These are phyloP conservation scores for Dicorynia guianensis DNA, from an alignment of 306 rosid genomes.

Conservation along the genomic window DNA sequence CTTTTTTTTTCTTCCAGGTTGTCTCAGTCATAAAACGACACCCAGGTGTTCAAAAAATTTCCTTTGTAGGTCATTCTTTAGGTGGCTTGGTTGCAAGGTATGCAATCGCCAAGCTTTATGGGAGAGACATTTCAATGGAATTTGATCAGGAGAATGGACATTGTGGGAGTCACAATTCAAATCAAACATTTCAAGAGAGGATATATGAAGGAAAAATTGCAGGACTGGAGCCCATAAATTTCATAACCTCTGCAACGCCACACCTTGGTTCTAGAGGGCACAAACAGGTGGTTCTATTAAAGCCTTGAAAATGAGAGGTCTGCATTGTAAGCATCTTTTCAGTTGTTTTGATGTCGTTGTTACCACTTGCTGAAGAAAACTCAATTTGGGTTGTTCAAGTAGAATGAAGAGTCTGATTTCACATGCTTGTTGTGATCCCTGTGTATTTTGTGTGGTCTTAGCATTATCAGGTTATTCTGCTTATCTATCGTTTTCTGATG, in stretches of 20 bases:
- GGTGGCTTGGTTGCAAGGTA: conserved; percentile 87
- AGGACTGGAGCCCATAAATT: conserved; percentile 83
- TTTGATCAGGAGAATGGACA: conserved; percentile 54
- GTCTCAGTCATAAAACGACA: conserved; percentile 63
- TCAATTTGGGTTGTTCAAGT: not conserved
- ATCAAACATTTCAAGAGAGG: conserved; percentile 43
- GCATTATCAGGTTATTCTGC: not conserved
- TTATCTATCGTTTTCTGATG: conserved; percentile 4
- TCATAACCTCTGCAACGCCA: conserved; percentile 84
- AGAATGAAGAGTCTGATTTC: not conserved
- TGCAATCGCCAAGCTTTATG: conserved; percentile 79
- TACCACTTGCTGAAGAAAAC: not conserved
- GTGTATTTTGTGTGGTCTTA: not conserved
- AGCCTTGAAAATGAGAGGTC: not conserved
- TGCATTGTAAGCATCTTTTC: not conserved
- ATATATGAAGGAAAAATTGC: conserved; percentile 70
- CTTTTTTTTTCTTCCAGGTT: conserved; percentile 59
- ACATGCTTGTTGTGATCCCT: not conserved
- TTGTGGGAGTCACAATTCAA: conserved; percentile 43
- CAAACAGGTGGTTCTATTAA: conserved; percentile 63
- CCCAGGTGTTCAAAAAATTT: conserved; percentile 70
- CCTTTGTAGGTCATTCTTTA: conserved; percentile 80
- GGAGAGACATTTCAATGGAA: conserved; percentile 48
- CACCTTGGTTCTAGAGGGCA: conserved; percentile 95
- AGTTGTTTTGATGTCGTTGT: conserved; percentile 6